Evolutionary conservation across 768 basidiomycete species (phyloP).

Genomic region (Gloeostereum incarnatum): DNA sequence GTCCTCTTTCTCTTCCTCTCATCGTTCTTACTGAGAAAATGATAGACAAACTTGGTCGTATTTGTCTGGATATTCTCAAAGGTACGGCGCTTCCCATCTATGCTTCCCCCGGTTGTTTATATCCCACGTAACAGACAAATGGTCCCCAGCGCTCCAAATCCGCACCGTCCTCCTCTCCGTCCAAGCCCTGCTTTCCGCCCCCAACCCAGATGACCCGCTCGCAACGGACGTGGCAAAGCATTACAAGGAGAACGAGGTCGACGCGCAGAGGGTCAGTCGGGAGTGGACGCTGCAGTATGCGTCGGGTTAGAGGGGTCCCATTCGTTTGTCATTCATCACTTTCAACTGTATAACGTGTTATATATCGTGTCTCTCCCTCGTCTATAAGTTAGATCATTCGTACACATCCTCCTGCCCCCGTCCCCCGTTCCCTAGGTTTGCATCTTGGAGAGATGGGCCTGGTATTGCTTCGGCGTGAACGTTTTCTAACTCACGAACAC

Average conservation of each 20-base stretch:
- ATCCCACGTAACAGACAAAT: constrained; percentile 69
- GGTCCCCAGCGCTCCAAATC: constrained; percentile 98
- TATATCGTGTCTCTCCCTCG: too few species aligned
- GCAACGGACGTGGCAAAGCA: constrained; percentile 96
- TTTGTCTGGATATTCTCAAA: constrained; percentile 97
- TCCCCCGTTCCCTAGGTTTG: too few species aligned
- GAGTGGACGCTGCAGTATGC: constrained; percentile 97
- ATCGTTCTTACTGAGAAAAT: constrained; percentile 3
- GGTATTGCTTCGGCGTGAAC: constrained; percentile 60
- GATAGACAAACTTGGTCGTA: constrained; percentile 94
- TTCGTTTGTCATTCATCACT: too few species aligned
- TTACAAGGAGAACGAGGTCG: constrained; percentile 96
- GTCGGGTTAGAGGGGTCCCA: constrained; percentile 8
- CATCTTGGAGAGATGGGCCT: constrained; percentile 34
- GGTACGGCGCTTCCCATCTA: constrained; percentile 35
- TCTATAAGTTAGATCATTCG: too few species aligned
- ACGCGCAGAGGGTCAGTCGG: constrained; percentile 83
- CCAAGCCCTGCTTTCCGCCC: constrained; percentile 92
- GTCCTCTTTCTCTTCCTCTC: constrained; percentile 16
- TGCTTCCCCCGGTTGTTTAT: constrained; percentile 1
- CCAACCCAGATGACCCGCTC: constrained; percentile 94
- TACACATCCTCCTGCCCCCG: too few species aligned
- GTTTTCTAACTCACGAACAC: constrained; percentile 45
- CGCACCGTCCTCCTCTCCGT: constrained; percentile 94
- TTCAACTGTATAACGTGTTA: too few species aligned